Evolutionary conservation across 2,329 filamentous ascomycete species (phyloP), one percentile per base, ranked within the genome.

Genomic region (Phialophora verrucosa): DNA sequence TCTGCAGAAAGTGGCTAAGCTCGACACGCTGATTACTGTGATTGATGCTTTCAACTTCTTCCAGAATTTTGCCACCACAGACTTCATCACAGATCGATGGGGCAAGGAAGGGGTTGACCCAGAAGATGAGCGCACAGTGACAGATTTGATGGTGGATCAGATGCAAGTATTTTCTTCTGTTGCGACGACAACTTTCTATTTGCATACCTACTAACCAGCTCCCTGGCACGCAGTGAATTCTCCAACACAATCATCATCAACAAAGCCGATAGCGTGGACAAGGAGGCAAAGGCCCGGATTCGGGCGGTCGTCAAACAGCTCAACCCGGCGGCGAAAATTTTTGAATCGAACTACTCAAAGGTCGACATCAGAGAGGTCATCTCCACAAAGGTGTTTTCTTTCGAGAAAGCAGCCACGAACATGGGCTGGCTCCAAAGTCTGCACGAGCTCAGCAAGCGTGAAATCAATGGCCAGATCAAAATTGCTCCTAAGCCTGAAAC

Each of bases 131-230:
- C 81, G 90, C 0, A 91, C 88, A 0, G 89, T 92, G 2, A 91
- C 89, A 0, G 89, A 92, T 70, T 82, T 92, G 0, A 90, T 91
- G 83, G 88, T 91, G 0, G 90, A 92, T 71, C 90, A 92, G 73
- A 90, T 92, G 66, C 64, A 57, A 12, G 57, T 31, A 10, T 14
- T 32, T 32, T 25, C n/a, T 14, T 12, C 11, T 4, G 5, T 38
- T 38, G 35, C 3, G 35, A 5, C 31, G 8, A 32, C 10, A 32
- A 32, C 31, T 11, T 31, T 25, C n/a, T 23, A 50, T 50, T 20
- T 38, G n/a, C 25, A 11, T 10, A 50, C 17, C 17, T 38, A 23
- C 20, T 25, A 25, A 38, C 35, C 35, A 38, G 35, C 35, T 38
- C 29, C n/a, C 20, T 23, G 31, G 31, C 54, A 23, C 2, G 17